Percentiles rank a stretch among this genome's conserved stretches.
These are phyloP conservation scores for Chrysophaeum taylorii DNA, from an alignment of 352 stramenopile genomes.

Conservation along the genomic window DNA sequence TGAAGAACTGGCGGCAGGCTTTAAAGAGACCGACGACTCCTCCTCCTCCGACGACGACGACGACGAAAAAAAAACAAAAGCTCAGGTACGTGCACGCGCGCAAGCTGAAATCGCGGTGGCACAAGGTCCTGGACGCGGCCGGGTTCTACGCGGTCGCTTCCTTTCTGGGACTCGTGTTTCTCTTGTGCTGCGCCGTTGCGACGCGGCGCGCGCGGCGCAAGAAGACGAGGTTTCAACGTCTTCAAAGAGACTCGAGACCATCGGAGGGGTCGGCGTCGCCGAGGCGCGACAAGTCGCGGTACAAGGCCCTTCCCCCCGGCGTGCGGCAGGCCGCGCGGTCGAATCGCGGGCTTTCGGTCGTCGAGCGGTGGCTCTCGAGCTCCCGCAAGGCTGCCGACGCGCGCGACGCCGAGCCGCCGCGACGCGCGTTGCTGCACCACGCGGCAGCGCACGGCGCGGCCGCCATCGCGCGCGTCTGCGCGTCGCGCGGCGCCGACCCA, in stretches of 20 bases:
- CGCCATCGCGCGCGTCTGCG: neutral
- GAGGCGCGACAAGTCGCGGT: neutral
- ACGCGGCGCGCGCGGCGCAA: neutral
- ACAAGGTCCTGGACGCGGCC: no score
- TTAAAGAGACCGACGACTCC: neutral
- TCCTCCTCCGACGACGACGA: neutral
- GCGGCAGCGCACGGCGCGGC: neutral
- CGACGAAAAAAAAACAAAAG: no score
- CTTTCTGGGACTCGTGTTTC: no score
- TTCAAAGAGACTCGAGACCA: neutral
- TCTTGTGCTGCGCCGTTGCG: neutral
- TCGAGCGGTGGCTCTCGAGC: neutral
- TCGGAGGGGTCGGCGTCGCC: neutral
- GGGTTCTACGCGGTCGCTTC: no score
- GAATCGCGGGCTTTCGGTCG: neutral
- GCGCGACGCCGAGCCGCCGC: neutral
- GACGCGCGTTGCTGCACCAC: neutral
- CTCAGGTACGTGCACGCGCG: no score
- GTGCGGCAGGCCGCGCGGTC: neutral
- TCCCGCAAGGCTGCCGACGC: neutral
- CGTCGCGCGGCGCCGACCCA: neutral
- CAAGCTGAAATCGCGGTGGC: no score
- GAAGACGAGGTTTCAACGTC: neutral
- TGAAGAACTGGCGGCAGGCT: neutral
- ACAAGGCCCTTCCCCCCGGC: neutral